phyloP scores from a whole-genome alignment of 108 stramenopile genomes.

The Asterionellopsis glacialis region DNA sequence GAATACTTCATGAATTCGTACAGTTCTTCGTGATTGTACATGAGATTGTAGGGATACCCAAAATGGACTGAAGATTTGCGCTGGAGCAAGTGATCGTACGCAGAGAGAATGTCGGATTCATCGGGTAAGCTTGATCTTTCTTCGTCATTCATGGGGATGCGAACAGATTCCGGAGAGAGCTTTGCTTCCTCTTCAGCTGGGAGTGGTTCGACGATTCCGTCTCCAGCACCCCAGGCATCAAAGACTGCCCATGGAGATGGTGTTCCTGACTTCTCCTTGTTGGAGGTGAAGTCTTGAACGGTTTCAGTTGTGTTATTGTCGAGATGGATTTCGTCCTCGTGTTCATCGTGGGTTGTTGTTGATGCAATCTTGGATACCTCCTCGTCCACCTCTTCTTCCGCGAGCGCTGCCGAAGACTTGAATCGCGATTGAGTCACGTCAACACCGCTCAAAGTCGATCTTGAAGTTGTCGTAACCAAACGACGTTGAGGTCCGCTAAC shows the following conservation, averaged over 20 bases:
- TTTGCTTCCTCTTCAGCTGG: constrained; percentile 33
- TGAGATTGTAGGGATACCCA: constrained; percentile 87
- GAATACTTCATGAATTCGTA: constrained; percentile 87
- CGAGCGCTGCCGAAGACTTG: too few relatives aligned
- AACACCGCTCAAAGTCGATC: too few relatives aligned
- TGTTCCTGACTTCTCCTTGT: constrained; percentile 56
- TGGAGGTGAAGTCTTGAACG: background rate
- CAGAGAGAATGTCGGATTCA: constrained; percentile 65
- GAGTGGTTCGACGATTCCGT: constrained; percentile 36
- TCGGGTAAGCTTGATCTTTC: constrained; percentile 29
- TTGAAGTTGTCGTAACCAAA: too few relatives aligned
- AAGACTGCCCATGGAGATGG: constrained; percentile 89
- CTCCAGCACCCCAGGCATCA: constrained; percentile 89
- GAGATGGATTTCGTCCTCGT: too few relatives aligned
- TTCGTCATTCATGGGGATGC: constrained; percentile 53
- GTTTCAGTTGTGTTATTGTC: too few relatives aligned
- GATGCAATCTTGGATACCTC: too few relatives aligned
- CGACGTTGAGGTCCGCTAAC: too few relatives aligned
- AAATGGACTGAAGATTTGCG: constrained; percentile 68
- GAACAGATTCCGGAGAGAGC: constrained; percentile 50
- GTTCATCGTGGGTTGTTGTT: too few relatives aligned
- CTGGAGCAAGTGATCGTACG: constrained; percentile 72
- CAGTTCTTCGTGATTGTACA: constrained; percentile 83
- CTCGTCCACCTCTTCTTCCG: too few relatives aligned
- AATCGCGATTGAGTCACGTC: too few relatives aligned